A percentile compares a stretch with the other conserved stretches of the same genome.
phyloP scores from a whole-genome alignment of 2,329 filamentous ascomycete species.

The Nothophoma quercina region DNA sequence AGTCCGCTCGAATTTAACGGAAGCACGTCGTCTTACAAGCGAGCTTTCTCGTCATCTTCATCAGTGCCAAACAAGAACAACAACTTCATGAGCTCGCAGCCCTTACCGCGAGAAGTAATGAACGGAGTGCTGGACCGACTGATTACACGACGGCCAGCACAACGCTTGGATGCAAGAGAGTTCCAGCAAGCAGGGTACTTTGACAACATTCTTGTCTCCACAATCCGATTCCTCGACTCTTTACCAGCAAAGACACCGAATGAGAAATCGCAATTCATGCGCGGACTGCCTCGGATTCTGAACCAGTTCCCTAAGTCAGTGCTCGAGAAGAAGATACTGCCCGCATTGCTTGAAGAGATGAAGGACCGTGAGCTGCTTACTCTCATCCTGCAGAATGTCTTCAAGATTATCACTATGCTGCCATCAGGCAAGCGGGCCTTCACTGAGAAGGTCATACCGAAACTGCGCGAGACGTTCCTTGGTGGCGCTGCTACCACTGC shows the following conservation, averaged over 20 bases:
- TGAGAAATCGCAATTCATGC: slow-evolving; percentile 91
- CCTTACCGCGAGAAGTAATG: slow-evolving; percentile 80
- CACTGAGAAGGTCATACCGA: slow-evolving; percentile 84
- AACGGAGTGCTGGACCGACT: slow-evolving; percentile 81
- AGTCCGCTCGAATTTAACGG: slow-evolving; percentile 86
- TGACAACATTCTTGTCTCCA: slow-evolving; percentile 94
- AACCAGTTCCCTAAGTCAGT: slow-evolving; percentile 93
- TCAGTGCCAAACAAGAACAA: slow-evolving; percentile 81
- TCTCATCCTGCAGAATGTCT: slow-evolving; percentile 87
- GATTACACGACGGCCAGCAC: slow-evolving; percentile 85
- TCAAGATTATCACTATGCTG: slow-evolving; percentile 83
- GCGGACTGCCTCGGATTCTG: slow-evolving; percentile 84
- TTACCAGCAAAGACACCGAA: slow-evolving; percentile 90
- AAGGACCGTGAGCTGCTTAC: slow-evolving; percentile 90
- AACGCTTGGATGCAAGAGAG: slow-evolving; percentile 84
- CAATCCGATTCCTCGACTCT: slow-evolving; percentile 91
- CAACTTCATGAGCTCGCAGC: slow-evolving; percentile 80
- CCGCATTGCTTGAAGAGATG: slow-evolving; percentile 87
- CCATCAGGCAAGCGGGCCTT: slow-evolving; percentile 78
- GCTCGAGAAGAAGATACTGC: slow-evolving; percentile 92
- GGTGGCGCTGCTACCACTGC: slow-evolving; percentile 59
- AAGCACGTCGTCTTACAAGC: slow-evolving; percentile 84
- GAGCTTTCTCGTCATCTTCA: slow-evolving; percentile 79
- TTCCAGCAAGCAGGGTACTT: slow-evolving; percentile 97
- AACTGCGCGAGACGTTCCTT: slow-evolving; percentile 82